phyloP scores from a whole-genome alignment of 176 grass and related monocot species.

The Microstegium vimineum region DNA sequence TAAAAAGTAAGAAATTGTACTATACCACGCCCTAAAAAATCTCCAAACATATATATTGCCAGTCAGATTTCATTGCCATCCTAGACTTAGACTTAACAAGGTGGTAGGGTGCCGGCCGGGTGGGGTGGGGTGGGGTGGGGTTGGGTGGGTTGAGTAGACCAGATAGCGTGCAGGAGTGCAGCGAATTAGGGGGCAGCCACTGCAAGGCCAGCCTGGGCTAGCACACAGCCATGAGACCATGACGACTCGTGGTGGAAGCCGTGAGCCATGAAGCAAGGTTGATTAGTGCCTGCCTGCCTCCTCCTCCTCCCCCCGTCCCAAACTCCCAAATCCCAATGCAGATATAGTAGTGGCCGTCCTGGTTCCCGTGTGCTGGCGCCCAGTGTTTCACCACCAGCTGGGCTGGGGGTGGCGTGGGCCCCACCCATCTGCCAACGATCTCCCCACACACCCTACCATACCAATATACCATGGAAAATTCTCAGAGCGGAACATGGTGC shows the following conservation, averaged over 20 bases:
- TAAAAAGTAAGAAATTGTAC: background rate
- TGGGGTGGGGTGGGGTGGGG: background rate
- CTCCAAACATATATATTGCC: background rate
- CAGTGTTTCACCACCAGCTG: constrained; percentile 31
- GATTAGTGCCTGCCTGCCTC: background rate
- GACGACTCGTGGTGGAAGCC: background rate
- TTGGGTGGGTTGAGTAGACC: too few relatives aligned
- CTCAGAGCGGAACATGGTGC: background rate
- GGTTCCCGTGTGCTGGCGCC: constrained; percentile 48
- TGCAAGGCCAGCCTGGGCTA: constrained; percentile 51
- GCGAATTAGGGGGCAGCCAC: constrained; percentile 19
- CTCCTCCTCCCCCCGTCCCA: constrained; percentile 9
- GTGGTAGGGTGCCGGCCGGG: background rate
- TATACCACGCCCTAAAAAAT: background rate
- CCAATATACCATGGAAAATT: background rate
- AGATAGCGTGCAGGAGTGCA: background rate
- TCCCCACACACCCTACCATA: too few relatives aligned
- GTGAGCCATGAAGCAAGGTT: constrained; percentile 3
- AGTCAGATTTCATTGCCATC: background rate
- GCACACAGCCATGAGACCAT: constrained; percentile 13
- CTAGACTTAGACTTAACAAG: background rate
- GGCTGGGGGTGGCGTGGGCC: constrained; percentile 24
- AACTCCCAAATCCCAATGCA: too few relatives aligned
- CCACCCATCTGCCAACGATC: constrained; percentile 16
- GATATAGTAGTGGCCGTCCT: constrained; percentile 35